These are phyloP conservation scores for Rhazya stricta DNA, from an alignment of 257 asterid species.

Conservation along the genomic window DNA sequence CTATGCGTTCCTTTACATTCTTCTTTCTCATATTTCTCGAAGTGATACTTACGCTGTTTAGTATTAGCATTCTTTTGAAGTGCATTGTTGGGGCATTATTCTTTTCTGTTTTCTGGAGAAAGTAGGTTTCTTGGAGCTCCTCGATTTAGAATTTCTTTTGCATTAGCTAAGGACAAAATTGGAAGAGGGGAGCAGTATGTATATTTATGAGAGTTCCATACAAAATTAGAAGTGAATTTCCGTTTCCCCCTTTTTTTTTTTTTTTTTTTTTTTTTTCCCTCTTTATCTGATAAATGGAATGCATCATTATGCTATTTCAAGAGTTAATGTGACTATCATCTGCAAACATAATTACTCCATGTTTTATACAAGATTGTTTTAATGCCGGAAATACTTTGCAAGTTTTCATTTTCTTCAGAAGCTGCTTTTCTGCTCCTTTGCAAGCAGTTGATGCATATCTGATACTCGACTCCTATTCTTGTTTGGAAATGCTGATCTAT, in stretches of 20 bases:
- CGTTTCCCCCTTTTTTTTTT: too few relatives aligned
- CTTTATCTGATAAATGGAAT: neutral
- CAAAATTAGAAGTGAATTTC: neutral
- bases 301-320: neutral
- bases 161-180: neutral
- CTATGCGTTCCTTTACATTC: neutral
- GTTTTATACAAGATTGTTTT: neutral
- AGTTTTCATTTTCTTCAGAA: neutral
- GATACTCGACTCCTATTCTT: neutral
- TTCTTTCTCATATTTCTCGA: neutral
- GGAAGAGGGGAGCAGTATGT: neutral
- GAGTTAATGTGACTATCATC: neutral
- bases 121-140: neutral
- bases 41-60: neutral
- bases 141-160: neutral
- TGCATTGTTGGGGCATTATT: neutral
- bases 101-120: neutral
- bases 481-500: conserved; percentile 11
- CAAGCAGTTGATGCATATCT: neutral
- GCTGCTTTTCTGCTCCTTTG: neutral
- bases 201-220: neutral
- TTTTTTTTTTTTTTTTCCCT: neutral
- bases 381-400: neutral
- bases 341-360: neutral
- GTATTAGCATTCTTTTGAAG: neutral